Evolutionary conservation across 2,329 filamentous ascomycete genomes (phyloP).

Genomic region (Stemphylium beticola): DNA sequence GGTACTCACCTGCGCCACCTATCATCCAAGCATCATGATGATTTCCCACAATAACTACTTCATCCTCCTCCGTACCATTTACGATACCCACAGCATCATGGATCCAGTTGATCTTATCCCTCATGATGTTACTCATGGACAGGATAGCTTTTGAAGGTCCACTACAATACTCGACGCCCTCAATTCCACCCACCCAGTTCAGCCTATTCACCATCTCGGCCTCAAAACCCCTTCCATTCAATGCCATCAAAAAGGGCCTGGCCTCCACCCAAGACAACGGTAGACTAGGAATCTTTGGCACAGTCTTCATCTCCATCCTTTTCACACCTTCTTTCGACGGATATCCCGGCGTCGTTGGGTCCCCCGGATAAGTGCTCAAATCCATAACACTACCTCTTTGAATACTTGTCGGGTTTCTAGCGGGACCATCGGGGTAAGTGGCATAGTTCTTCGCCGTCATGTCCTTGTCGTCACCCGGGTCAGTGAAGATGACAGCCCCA

Average conservation of each 20-base stretch:
- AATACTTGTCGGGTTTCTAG: slow-evolving; percentile 50
- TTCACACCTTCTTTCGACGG: slow-evolving; percentile 83
- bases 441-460: slow-evolving; percentile 43
- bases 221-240: slow-evolving; percentile 80
- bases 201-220: slow-evolving; percentile 45
- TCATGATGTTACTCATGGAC: slow-evolving; percentile 68
- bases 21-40: slow-evolving; percentile 62
- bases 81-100: slow-evolving; percentile 77
- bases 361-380: slow-evolving; percentile 61
- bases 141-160: slow-evolving; percentile 55
- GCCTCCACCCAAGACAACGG: slow-evolving; percentile 85
- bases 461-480: slow-evolving; percentile 51
- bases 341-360: slow-evolving; percentile 62
- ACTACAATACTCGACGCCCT: slow-evolving; percentile 39
- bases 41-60: slow-evolving; percentile 60
- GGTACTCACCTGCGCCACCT: slow-evolving; percentile 51
- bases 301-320: slow-evolving; percentile 62
- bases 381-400: slow-evolving; percentile 62
- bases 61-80: slow-evolving; percentile 65
- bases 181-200: slow-evolving; percentile 41
- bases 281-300: slow-evolving; percentile 80
- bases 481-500: slow-evolving; percentile 53
- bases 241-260: slow-evolving; percentile 77
- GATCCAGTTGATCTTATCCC: slow-evolving; percentile 75
- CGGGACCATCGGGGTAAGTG: slow-evolving; percentile 20